Conservation (phyloP, 768 basidiomycete genomes). For the Mycena maculata region DNA sequence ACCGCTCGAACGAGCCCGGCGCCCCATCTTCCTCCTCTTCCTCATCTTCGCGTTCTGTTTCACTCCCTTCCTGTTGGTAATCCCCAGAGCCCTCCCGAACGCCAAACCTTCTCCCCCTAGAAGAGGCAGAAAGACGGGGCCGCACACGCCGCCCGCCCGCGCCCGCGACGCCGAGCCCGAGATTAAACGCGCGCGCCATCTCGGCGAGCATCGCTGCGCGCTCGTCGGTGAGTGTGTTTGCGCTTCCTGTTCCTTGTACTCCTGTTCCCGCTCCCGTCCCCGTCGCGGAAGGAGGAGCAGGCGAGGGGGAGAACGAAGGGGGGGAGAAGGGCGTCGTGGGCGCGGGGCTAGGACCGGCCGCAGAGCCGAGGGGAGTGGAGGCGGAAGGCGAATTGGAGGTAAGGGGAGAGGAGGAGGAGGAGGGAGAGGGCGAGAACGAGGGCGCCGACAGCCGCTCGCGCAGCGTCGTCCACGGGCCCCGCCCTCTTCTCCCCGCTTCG, state of each 20-base stretch:
- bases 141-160: slow-evolving; percentile 10
- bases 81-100: too few relatives aligned
- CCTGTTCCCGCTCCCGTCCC: not conserved
- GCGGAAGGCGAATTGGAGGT: slow-evolving; percentile 13
- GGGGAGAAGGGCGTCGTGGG: not conserved
- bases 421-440: slow-evolving; percentile 38
- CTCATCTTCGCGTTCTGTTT: not conserved
- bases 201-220: slow-evolving; percentile 81
- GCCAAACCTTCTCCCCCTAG: too few relatives aligned
- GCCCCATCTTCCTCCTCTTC: not conserved
- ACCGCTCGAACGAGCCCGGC: slow-evolving; percentile 79
- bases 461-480: slow-evolving; percentile 66
- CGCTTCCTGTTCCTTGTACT: not conserved
- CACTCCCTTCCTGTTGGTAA: not conserved
- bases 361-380: slow-evolving; percentile 11
- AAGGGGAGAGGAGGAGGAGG: slow-evolving; percentile 48
- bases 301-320: too few relatives aligned
- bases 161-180: slow-evolving; percentile 66
- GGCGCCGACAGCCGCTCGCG: slow-evolving; percentile 75
- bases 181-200: slow-evolving; percentile 84
- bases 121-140: too few relatives aligned
- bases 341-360: not conserved
- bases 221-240: slow-evolving; percentile 55
- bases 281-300: too few relatives aligned
- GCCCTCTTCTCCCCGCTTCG: not conserved